Base-by-base conservation (phyloP, 441 rosid genomes). In the Theobroma grandiflorum region DNA sequence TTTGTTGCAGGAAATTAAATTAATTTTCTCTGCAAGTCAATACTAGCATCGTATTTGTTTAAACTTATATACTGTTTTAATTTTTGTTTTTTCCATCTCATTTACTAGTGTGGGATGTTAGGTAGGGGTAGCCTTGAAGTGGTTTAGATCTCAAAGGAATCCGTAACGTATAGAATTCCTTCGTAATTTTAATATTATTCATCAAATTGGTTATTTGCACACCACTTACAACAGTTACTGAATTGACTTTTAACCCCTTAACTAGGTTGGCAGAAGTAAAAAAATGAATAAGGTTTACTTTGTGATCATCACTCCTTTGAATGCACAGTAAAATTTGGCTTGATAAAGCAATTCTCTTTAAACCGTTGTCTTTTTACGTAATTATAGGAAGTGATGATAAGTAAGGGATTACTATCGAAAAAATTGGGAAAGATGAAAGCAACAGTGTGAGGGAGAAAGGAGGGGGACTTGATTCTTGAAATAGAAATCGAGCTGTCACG, bases 401-500 rank as follows among this genome's bases (percentile, higher is more conserved):
- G 8, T 43, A 43, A 43, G 2, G 47, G 8, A 7, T 47, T 47
- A 47, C 52, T 52, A 52, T 52, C 6, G 57, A 15, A 52, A 52
- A 52, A 52, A 26, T 26, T 52, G 3, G 18, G 57, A 52, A 52
- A 52, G 57, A 52, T 52, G 57, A 52, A 52, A 52, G 57, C 57
- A 15, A 3, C n/a, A 15, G 10, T 8, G 49, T 6, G 49, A 45
- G 7, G 8, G 45, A 42, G 2, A 45, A 2, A 45, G 8, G 49
- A 8, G 31, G 31, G 31, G 55, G 6, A n/a, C 18, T 15, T 52
- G 3, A 14, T 52, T 55, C 59, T 55, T 55, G n/a, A 55, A 18
- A 18, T 18, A 18, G 61, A n/a, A 57, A 57, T 57, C 6, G n/a
- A 57, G 61, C 67, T 75, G 84, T 53, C 74, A 62, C 69, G 52